Evolutionary conservation across 805 yeast genomes (phyloP).

Genomic region (Brettanomyces sp.): DNA sequence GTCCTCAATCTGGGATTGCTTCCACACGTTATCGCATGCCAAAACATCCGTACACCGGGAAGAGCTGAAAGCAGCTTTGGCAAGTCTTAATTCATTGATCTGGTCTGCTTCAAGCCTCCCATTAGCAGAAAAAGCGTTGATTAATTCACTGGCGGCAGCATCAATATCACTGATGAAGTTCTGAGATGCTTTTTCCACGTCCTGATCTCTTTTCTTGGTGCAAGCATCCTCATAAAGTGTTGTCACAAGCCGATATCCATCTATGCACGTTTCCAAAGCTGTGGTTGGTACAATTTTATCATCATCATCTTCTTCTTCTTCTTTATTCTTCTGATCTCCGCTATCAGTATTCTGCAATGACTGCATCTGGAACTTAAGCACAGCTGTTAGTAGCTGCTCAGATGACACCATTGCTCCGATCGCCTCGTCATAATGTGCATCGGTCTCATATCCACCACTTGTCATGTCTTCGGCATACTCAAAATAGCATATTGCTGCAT

Average conservation of each 20-base stretch:
- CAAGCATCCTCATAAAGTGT: constrained; percentile 19
- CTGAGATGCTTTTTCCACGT: not conserved
- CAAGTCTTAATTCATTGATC: constrained; percentile 24
- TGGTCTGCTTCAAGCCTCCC: constrained; percentile 11
- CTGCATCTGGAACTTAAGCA: constrained; percentile 18
- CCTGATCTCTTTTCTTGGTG: constrained; percentile 2
- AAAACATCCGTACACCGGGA: constrained; percentile 21
- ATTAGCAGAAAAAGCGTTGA: constrained; percentile 11
- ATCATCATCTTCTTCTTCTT: not conserved
- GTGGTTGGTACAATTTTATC: constrained; percentile 16
- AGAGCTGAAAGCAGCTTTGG: constrained; percentile 22
- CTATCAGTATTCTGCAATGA: constrained; percentile 12
- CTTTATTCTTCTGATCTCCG: not conserved
- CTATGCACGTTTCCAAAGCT: constrained; percentile 15
- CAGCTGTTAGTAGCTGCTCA: constrained; percentile 16
- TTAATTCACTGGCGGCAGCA: constrained; percentile 4
- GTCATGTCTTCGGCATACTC: constrained; percentile 34
- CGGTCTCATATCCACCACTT: constrained; percentile 10
- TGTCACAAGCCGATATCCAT: constrained; percentile 18
- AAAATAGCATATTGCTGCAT: constrained; percentile 36
- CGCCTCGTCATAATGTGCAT: constrained; percentile 7
- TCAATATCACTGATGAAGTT: constrained; percentile 12
- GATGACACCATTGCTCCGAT: constrained; percentile 13
- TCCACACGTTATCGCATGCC: constrained; percentile 28
- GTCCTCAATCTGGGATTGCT: constrained; percentile 15